Evolutionary conservation across 2,329 filamentous ascomycete genomes (phyloP).

Genomic region (Pezicula carpinea): DNA sequence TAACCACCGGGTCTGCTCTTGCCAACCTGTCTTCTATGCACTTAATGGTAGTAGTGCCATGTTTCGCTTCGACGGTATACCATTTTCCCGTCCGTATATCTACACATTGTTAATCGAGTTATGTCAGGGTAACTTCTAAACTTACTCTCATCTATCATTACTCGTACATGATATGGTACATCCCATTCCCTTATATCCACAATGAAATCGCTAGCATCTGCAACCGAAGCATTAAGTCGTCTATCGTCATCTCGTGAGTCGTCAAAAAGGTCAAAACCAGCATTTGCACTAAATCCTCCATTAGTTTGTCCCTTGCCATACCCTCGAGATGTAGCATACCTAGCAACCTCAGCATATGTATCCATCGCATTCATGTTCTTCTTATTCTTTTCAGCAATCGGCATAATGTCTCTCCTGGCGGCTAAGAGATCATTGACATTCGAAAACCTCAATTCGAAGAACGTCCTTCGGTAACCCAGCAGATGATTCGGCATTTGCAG

Average conservation of each 20-base stretch:
- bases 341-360: slow-evolving; percentile 93
- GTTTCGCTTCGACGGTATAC: slow-evolving; percentile 94
- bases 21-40: slow-evolving; percentile 84
- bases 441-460: slow-evolving; percentile 79
- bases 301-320: slow-evolving; percentile 12
- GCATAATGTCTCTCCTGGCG: slow-evolving; percentile 79
- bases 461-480: slow-evolving; percentile 82
- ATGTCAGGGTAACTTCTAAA: neutral
- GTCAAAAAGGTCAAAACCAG: slow-evolving; percentile 93
- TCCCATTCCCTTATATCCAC: slow-evolving; percentile 99
- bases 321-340: slow-evolving; percentile 47
- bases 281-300: slow-evolving; percentile 53
- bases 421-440: slow-evolving; percentile 84
- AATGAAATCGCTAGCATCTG: slow-evolving; percentile 94
- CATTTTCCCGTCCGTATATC: slow-evolving; percentile 95
- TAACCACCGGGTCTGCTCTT: slow-evolving; percentile 91
- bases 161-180: slow-evolving; percentile 97
- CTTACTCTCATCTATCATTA: slow-evolving; percentile 88
- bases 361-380: slow-evolving; percentile 97
- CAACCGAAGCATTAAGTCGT: slow-evolving; percentile 69
- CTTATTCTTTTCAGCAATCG: slow-evolving; percentile 93
- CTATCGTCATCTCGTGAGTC: slow-evolving; percentile 75
- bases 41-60: slow-evolving; percentile 77
- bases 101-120: slow-evolving; percentile 31
- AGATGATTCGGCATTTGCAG: slow-evolving; percentile 93